Evolutionary conservation across 805 yeast genomes (phyloP), one percentile per base, ranked within the genome.

Genomic region (Zygosaccharomyces kombuchaensis): DNA sequence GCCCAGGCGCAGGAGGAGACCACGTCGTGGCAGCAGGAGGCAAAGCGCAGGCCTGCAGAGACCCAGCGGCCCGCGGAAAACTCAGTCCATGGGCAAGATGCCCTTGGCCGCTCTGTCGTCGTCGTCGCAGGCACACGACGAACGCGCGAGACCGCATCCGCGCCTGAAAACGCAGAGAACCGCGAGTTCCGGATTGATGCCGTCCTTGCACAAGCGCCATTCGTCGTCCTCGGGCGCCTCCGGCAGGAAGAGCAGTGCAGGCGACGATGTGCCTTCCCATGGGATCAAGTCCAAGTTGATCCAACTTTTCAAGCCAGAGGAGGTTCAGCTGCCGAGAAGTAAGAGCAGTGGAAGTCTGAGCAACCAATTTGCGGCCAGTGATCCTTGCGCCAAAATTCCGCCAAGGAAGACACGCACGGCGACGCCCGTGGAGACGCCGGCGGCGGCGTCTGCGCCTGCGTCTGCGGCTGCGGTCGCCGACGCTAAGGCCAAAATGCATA

Each of bases 1-100:
- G 12, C 96, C 96, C 5, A 69, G 91, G 51, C 73, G 93, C 50
- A 72, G 90, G 53, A 70, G 87, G 38, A 26, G 34, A 13, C 40
- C 34, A 17, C n/a, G 25, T 7, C 19, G n/a, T 26, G 14, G 38
- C 27, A 6, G 29, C 9, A 9, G 40, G n/a, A 37, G 40, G 16
- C 12, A 22, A 4, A 14, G 32, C 13, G 32, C 31, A 25, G 40
- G 34, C 8, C 21, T 31, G n/a, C 40, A 27, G 14, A 25, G 40
- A 12, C 31, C 31, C 10, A 27, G 31, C 31, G 40, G 34, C 3
- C 40, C 40, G 3, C 40, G 22, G 9, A 25, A 32, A 16, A 26
- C 40, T 8, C 40, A 37, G 2, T 37, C 40, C 13, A 16, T 13
- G 32, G 40, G 34, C 7, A 37, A 26, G 22, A 16, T 37, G 14